These are phyloP conservation scores for Symbiodinium natans DNA, from an alignment of 73 alveolate species.

Conservation along the genomic window DNA sequence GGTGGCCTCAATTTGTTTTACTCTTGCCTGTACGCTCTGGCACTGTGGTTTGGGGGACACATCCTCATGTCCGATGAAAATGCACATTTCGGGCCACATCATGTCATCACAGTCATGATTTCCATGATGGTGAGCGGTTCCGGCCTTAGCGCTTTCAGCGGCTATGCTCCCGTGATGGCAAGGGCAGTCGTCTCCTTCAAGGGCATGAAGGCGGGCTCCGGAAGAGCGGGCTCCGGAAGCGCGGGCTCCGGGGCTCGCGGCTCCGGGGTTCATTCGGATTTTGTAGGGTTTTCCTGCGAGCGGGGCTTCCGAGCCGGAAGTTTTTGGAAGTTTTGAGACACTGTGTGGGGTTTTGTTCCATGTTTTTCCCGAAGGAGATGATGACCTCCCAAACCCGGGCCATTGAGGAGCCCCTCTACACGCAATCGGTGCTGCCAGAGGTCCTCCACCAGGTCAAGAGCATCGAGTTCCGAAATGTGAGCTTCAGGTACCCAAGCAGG, in stretches of 20 bases:
- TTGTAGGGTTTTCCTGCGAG: too few species aligned
- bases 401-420: background rate
- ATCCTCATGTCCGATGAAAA: constrained; percentile 8
- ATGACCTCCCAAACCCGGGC: background rate
- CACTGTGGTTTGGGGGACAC: constrained; percentile 87
- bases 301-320: too few species aligned
- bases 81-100: background rate
- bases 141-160: constrained; percentile 70
- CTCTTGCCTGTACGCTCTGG: constrained; percentile 50
- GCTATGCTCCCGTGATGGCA: constrained; percentile 68
- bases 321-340: too few species aligned
- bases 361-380: too few species aligned
- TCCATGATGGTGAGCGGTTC: constrained; percentile 45
- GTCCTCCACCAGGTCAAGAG: background rate
- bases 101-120: background rate
- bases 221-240: too few species aligned
- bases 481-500: constrained; percentile 64
- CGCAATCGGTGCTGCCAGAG: background rate
- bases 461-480: constrained; percentile 75
- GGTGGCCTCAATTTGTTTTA: constrained; percentile 36
- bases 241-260: too few species aligned
- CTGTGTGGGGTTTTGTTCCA: too few species aligned
- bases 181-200: constrained; percentile 48
- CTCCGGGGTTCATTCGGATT: too few species aligned
- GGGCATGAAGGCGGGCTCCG: constrained; percentile 43